phyloP scores from a whole-genome alignment of 75 land plant species.

The Cryptomeria japonica region DNA sequence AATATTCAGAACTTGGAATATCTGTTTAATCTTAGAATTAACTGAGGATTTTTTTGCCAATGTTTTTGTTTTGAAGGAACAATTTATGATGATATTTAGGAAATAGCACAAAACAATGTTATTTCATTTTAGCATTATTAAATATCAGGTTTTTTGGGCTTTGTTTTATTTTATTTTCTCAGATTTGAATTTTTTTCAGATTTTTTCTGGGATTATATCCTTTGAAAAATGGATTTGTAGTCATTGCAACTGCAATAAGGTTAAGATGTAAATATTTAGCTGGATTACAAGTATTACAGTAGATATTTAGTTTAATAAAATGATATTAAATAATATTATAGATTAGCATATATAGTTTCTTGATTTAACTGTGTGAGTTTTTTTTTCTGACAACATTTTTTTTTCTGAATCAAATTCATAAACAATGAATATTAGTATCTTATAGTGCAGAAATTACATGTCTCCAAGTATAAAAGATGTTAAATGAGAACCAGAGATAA shows the following conservation, averaged over 20 bases:
- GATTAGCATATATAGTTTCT: no score
- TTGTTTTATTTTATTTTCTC: neutral
- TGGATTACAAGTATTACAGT: no score
- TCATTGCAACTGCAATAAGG: neutral
- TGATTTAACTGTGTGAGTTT: no score
- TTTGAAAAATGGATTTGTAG: no score
- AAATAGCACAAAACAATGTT: neutral
- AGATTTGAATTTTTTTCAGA: neutral
- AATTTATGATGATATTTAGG: neutral
- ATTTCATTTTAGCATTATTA: neutral
- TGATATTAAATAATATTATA: no score
- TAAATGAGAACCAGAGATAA: neutral
- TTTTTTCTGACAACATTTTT: no score
- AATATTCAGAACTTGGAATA: neutral
- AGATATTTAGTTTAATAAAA: no score
- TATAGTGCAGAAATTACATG: no score
- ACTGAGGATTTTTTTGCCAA: neutral
- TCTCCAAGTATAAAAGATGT: neutral
- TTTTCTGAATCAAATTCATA: no score
- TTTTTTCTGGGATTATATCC: neutral
- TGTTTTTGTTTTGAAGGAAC: neutral
- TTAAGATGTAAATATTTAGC: neutral
- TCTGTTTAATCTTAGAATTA: neutral
- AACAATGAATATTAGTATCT: no score
- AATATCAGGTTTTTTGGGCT: neutral